These are phyloP conservation scores for Paecilomyces niveus DNA, from an alignment of 2,329 filamentous ascomycete species.

Conservation along the genomic window DNA sequence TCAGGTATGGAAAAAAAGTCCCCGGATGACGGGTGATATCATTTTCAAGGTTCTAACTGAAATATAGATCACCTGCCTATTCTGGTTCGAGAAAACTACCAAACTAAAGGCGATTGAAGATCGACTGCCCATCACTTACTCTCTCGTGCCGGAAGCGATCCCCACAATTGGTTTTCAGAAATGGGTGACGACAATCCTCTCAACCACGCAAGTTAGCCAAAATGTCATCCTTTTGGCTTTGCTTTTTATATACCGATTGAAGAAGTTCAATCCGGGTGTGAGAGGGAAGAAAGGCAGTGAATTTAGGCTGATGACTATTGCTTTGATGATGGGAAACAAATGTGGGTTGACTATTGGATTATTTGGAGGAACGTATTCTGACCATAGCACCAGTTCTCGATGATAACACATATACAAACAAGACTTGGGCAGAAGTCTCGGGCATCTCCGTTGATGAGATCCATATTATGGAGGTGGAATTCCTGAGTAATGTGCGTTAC, in stretches of 20 bases:
- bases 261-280: constrained; percentile 80
- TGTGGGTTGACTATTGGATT: constrained; percentile 48
- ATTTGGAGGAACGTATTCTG: not conserved
- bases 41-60: not conserved
- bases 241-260: constrained; percentile 87
- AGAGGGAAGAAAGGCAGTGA: constrained; percentile 91
- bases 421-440: constrained; percentile 98
- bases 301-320: constrained; percentile 85
- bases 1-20: constrained; percentile 50
- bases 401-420: constrained; percentile 99
- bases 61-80: constrained; percentile 79
- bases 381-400: constrained; percentile 60
- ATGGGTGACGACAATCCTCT: constrained; percentile 86
- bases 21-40: not conserved
- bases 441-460: constrained; percentile 91
- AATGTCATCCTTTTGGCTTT: constrained; percentile 89
- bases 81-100: constrained; percentile 92
- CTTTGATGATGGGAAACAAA: constrained; percentile 96
- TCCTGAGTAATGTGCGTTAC: constrained; percentile 96
- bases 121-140: constrained; percentile 37
- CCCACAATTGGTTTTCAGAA: constrained; percentile 78
- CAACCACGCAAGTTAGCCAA: constrained; percentile 91
- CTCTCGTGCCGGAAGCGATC: constrained; percentile 63
- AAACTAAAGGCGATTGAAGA: constrained; percentile 69
- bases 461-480: constrained; percentile 99